A percentile compares a stretch with the other conserved stretches of the same genome.
phyloP scores from a whole-genome alignment of 768 basidiomycete genomes.

The Trametes meyenii region DNA sequence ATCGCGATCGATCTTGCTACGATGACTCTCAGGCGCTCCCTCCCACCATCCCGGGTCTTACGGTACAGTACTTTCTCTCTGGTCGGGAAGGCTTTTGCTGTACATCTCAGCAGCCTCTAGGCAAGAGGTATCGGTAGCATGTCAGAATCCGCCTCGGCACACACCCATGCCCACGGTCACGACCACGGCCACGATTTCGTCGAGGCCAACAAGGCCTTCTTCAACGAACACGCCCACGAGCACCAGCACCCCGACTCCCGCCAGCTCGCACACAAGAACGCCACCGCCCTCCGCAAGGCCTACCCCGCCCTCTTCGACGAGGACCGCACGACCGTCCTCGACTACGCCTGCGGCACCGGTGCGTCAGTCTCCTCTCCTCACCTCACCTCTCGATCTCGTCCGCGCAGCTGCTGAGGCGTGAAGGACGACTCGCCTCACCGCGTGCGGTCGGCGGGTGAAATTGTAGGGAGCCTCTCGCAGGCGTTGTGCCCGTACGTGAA shows the following conservation, averaged over 20 bases:
- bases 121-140: background rate
- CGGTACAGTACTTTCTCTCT: too few relatives aligned
- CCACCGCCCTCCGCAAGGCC: slow-evolving; percentile 34
- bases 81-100: too few relatives aligned
- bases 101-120: too few relatives aligned
- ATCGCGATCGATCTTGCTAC: slow-evolving; percentile 10
- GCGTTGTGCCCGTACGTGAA: slow-evolving; percentile 64
- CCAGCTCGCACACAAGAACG: slow-evolving; percentile 31
- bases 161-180: background rate
- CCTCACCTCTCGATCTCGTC: background rate
- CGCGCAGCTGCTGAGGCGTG: too few relatives aligned
- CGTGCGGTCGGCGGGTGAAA: too few relatives aligned
- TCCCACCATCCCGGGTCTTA: background rate
- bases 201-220: background rate
- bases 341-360: slow-evolving; percentile 80
- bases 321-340: slow-evolving; percentile 60
- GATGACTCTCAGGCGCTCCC: background rate
- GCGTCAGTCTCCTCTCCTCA: too few relatives aligned
- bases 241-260: slow-evolving; percentile 2
- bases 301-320: slow-evolving; percentile 48
- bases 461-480: slow-evolving; percentile 64
- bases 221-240: slow-evolving; percentile 5
- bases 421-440: too few relatives aligned
- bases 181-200: background rate
- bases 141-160: background rate